Evolutionary conservation across 306 rosid species (phyloP).

Genomic region (Pueraria montana): DNA sequence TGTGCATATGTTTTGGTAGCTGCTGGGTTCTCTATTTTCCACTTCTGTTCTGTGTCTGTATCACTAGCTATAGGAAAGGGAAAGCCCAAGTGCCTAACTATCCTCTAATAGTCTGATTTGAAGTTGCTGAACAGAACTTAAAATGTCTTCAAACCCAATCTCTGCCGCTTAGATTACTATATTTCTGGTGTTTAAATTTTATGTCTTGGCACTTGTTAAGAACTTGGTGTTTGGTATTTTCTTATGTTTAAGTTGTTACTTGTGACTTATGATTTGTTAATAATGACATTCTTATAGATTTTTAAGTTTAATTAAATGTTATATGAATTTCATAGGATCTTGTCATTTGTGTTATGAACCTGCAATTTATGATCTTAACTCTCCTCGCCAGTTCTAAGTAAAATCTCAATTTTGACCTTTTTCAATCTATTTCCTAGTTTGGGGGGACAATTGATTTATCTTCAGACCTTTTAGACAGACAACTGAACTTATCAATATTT

Average conservation of each 20-base stretch:
- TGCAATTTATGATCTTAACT: too few species aligned
- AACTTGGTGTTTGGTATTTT: neutral
- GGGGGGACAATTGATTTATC: too few species aligned
- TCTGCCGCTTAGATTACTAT: neutral
- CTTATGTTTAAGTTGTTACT: neutral
- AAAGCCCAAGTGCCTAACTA: neutral
- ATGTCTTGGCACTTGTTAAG: neutral
- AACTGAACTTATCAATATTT: constrained; percentile 16
- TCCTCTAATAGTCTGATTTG: neutral
- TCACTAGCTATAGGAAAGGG: neutral
- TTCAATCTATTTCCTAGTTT: too few species aligned
- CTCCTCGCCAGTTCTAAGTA: too few species aligned
- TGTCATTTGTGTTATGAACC: too few species aligned
- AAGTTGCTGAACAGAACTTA: neutral
- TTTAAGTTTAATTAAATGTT: neutral
- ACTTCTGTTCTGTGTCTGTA: neutral
- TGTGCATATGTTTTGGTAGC: neutral
- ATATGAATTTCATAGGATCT: too few species aligned
- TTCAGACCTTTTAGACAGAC: neutral
- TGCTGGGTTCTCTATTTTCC: neutral
- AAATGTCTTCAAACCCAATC: neutral
- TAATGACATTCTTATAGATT: neutral
- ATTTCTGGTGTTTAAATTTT: neutral
- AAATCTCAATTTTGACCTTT: too few species aligned
- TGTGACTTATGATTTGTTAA: neutral